Conservation (phyloP, 1,139 yeast species). For the Ogataea hybrid region DNA sequence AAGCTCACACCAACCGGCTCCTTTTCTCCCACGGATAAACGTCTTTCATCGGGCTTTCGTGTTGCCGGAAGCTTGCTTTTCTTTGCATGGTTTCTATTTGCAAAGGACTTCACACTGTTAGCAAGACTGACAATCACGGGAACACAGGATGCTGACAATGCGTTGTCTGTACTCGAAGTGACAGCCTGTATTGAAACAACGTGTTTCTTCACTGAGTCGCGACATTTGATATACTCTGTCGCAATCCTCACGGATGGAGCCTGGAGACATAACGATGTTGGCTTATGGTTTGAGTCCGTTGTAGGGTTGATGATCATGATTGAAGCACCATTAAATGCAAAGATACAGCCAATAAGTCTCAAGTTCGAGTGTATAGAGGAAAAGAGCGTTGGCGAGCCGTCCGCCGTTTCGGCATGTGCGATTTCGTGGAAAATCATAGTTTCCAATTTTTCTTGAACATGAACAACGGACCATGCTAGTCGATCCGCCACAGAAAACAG, state of each 20-base stretch:
- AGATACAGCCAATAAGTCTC: constrained; percentile 49
- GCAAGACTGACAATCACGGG: constrained; percentile 69
- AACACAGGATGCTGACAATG: constrained; percentile 68
- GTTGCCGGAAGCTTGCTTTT: not conserved
- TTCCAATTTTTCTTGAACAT: constrained; percentile 25
- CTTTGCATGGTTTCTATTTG: constrained; percentile 15
- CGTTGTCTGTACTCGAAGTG: constrained; percentile 73
- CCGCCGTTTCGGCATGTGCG: not conserved
- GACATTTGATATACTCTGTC: constrained; percentile 39
- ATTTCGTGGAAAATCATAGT: not conserved
- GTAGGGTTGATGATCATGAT: constrained; percentile 50
- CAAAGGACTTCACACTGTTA: constrained; percentile 38
- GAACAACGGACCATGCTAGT: constrained; percentile 21
- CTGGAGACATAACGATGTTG: constrained; percentile 56
- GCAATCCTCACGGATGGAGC: constrained; percentile 75
- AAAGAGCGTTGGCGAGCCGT: constrained; percentile 3
- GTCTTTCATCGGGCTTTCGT: not conserved
- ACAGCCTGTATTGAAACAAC: constrained; percentile 50
- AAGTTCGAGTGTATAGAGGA: constrained; percentile 29
- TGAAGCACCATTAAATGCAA: constrained; percentile 71
- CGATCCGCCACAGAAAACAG: constrained; percentile 26
- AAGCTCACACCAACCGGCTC: constrained; percentile 20
- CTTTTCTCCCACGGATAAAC: not conserved
- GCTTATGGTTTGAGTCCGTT: constrained; percentile 40
- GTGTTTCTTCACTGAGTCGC: constrained; percentile 38